Evolutionary conservation across 371 early-diverging fungal species (phyloP).

Genomic region (Cokeromyces recurvatus): DNA sequence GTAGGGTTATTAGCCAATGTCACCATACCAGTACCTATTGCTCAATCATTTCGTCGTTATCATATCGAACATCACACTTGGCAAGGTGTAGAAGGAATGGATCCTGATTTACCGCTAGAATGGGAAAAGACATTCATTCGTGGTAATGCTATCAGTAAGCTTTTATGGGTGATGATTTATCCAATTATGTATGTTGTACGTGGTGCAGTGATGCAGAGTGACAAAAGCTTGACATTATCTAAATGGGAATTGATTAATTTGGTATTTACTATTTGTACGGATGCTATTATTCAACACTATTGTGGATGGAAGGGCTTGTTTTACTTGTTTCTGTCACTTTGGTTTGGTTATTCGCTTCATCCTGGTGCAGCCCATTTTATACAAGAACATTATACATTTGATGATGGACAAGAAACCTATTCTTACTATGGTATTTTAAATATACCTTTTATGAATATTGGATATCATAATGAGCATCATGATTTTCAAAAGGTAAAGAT

Average conservation of each 20-base stretch:
- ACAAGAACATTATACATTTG: constrained; percentile 97
- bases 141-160: constrained; percentile 70
- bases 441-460: constrained; percentile 79
- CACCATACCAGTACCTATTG: constrained; percentile 76
- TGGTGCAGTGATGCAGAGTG: constrained; percentile 67
- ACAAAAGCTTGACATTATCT: constrained; percentile 60
- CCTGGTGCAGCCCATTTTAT: constrained; percentile 97
- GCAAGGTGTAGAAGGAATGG: constrained; percentile 93
- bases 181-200: constrained; percentile 90
- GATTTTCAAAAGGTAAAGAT: constrained; percentile 81
- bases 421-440: constrained; percentile 95
- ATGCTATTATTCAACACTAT: constrained; percentile 50
- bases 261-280: constrained; percentile 58
- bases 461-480: constrained; percentile 98
- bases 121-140: constrained; percentile 81
- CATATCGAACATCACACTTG: constrained; percentile 96
- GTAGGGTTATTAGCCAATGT: constrained; percentile 85
- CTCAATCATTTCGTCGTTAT: constrained; percentile 86
- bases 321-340: constrained; percentile 77
- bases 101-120: constrained; percentile 92
- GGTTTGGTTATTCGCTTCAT: constrained; percentile 90
- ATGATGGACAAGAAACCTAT: constrained; percentile 95
- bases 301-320: constrained; percentile 68
- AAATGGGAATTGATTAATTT: constrained; percentile 83
- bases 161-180: constrained; percentile 83